Evolutionary conservation across 257 asterid species (phyloP), one percentile per base, ranked within the genome.

Genomic region (Petunia axillaris): DNA sequence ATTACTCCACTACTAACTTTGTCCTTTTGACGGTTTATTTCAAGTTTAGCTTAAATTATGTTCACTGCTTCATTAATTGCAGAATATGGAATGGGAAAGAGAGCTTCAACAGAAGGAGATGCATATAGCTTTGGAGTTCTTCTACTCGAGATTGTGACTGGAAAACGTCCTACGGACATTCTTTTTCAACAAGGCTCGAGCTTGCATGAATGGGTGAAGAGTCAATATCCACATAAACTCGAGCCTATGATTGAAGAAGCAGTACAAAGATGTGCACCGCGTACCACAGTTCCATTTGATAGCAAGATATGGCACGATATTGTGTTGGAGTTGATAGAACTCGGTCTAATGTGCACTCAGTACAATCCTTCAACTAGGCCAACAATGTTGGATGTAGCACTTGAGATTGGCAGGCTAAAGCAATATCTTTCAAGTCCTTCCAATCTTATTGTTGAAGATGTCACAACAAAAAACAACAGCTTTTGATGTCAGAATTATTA

Each of bases 61-160:
- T 64, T 78, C 58, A 25, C 14, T 35, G 3, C 2, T 2, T 77
- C 39, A 5, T 25, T 46, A 25, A 44, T 16, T 79, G 65, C 86
- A 93, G 98, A 94, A 77, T 94, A 93, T 73, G 98, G 95, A 86
- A 93, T 91, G 96, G 98, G 98, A 64, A 93, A 77, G 79, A 84
- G 84, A 53, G 97, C 97, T 14, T 94, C 98, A 53, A 83, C 93
- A 16, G 76, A 91, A 79, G 98, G 98, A 46, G 98, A 94, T 77
- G 98, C 93, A 1, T 93, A 89, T 50, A 93, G 98, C 80, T 90
- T 55, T 4, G 98, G 97, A 3, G 93, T 93, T 36, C 85, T 94
- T 36, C 6, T 94, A 54, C 35, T 93, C 40, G 98, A 94, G 86
- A 93, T 91, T 15, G 82, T 89, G 39, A 86, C 93, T 4, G 93